These are phyloP conservation scores for Fusarium begoniae DNA, from an alignment of 2,329 filamentous ascomycete genomes.

Conservation along the genomic window DNA sequence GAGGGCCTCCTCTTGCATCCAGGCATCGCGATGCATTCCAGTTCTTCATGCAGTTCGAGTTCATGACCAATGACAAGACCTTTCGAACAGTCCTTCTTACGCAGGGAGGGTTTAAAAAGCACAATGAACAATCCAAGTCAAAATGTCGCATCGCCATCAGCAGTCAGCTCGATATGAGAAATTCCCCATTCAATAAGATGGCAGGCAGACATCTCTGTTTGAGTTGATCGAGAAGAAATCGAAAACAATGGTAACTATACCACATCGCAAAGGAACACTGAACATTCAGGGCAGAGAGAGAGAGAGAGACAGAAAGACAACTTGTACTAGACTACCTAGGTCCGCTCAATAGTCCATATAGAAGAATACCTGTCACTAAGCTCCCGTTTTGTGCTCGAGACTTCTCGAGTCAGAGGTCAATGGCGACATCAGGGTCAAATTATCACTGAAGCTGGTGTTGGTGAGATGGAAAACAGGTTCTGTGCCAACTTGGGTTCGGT, in stretches of 20 bases:
- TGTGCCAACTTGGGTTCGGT: not conserved
- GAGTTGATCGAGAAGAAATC: not conserved
- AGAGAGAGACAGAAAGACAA: too few species aligned
- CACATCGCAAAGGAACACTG: not conserved
- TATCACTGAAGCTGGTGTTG: not conserved
- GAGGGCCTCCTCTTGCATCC: slow-evolving; percentile 10
- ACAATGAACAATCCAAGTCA: not conserved
- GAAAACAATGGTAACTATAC: slow-evolving; percentile 8
- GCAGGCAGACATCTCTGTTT: not conserved
- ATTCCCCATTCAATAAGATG: not conserved
- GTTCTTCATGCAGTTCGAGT: slow-evolving; percentile 11
- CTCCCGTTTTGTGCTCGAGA: slow-evolving; percentile 9
- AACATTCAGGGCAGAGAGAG: not conserved
- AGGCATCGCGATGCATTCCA: slow-evolving; percentile 45
- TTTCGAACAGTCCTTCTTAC: slow-evolving; percentile 2
- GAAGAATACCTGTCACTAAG: not conserved
- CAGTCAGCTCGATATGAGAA: not conserved
- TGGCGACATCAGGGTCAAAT: not conserved
- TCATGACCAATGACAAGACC: slow-evolving; percentile 13
- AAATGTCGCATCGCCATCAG: not conserved
- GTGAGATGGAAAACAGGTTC: not conserved
- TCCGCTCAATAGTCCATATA: not conserved
- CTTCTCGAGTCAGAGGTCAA: not conserved
- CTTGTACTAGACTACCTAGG: not conserved
- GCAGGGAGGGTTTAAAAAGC: slow-evolving; percentile 20